phyloP scores from a whole-genome alignment of 371 early-diverging fungal species.

The Syncephalastrum sp. region DNA sequence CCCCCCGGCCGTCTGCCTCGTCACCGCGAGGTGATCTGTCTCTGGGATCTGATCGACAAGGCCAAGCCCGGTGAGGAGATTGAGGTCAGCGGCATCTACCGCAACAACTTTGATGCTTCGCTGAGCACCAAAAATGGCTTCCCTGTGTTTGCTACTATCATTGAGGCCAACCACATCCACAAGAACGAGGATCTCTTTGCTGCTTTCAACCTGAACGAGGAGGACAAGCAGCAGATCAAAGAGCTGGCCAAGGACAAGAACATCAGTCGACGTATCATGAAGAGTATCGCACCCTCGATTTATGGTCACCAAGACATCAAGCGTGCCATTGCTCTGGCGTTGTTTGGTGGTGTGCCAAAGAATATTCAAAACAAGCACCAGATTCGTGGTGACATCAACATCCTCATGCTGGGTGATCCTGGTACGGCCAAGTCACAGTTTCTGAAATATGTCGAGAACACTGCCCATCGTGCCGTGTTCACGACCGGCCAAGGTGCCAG shows the following conservation, averaged over 20 bases:
- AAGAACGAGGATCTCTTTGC: slow-evolving; percentile 90
- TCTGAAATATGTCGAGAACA: slow-evolving; percentile 96
- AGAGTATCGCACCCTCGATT: slow-evolving; percentile 98
- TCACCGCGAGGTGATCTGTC: slow-evolving; percentile 92
- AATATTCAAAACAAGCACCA: slow-evolving; percentile 90
- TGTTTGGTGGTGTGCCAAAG: slow-evolving; percentile 98
- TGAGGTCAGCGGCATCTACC: slow-evolving; percentile 95
- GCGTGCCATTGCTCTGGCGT: slow-evolving; percentile 89
- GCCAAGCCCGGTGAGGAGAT: slow-evolving; percentile 99
- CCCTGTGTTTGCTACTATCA: slow-evolving; percentile 96
- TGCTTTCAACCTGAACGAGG: slow-evolving; percentile 84
- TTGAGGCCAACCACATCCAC: slow-evolving; percentile 93
- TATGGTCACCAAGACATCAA: slow-evolving; percentile 99
- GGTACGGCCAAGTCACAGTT: slow-evolving; percentile 99
- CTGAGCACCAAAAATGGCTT: slow-evolving; percentile 96
- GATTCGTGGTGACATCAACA: slow-evolving; percentile 99
- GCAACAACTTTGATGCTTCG: slow-evolving; percentile 92
- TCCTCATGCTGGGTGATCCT: slow-evolving; percentile 98
- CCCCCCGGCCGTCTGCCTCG: slow-evolving; percentile 98
- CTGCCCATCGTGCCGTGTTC: slow-evolving; percentile 95
- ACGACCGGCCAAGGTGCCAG: slow-evolving; percentile 99
- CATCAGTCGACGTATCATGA: slow-evolving; percentile 86
- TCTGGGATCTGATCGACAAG: slow-evolving; percentile 97
- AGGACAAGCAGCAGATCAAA: slow-evolving; percentile 87
- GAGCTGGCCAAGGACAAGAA: slow-evolving; percentile 77